Conservation (phyloP, 2,329 filamentous ascomycete species). For the Herpotrichia juniperi region DNA sequence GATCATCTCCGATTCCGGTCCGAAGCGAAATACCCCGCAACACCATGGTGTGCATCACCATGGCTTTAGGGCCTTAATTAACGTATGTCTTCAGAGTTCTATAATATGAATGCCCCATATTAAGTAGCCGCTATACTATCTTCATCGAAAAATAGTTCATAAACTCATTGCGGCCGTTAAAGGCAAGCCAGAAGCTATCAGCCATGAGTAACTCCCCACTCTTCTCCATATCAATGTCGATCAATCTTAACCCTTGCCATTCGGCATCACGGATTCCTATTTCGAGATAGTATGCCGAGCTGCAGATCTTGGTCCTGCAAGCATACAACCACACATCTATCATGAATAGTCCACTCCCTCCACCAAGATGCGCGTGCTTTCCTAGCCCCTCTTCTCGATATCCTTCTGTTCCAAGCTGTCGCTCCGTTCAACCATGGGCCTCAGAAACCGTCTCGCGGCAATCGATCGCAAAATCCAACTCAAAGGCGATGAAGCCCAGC, state of each 20-base stretch:
- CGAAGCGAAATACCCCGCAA: not conserved
- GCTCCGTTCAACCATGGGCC: not conserved
- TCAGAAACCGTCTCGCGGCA: slow-evolving; percentile 19
- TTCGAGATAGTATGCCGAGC: not conserved
- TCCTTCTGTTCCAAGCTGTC: not conserved
- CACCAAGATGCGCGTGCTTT: not conserved
- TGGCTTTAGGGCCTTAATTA: not conserved
- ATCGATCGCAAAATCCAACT: slow-evolving; percentile 44
- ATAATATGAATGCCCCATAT: too few relatives aligned
- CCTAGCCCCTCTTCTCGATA: not conserved
- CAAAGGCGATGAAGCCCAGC: slow-evolving; percentile 47
- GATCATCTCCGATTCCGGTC: slow-evolving; percentile 1
- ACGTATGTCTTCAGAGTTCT: too few relatives aligned
- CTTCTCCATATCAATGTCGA: not conserved
- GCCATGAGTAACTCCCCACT: not conserved
- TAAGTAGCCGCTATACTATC: too few relatives aligned
- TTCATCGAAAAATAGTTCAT: not conserved
- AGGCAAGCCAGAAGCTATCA: not conserved
- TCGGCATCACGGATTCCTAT: not conserved
- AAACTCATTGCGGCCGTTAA: not conserved
- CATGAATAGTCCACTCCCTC: not conserved
- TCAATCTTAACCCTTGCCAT: slow-evolving; percentile 1
- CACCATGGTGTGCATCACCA: not conserved
- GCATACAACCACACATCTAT: not conserved
- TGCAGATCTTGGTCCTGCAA: not conserved